These are phyloP conservation scores for Pseudogymnoascus sp. DNA, from an alignment of 2,329 filamentous ascomycete species.

Conservation along the genomic window DNA sequence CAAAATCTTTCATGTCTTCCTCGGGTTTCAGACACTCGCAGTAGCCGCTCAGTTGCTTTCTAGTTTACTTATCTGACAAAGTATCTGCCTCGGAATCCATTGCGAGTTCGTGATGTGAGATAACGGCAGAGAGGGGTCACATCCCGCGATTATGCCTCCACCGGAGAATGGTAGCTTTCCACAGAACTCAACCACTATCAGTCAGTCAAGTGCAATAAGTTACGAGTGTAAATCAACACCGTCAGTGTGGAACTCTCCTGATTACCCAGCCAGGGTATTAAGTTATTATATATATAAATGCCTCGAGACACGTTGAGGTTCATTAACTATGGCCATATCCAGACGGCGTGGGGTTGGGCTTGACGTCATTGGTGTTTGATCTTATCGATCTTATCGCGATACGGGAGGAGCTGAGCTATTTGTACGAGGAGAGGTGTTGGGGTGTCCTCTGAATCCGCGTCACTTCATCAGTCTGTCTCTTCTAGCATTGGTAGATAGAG, in stretches of 20 bases:
- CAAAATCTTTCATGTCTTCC: too few relatives aligned
- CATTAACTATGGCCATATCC: background rate
- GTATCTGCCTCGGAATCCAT: background rate
- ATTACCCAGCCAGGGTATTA: background rate
- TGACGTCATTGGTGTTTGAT: background rate
- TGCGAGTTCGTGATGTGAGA: background rate
- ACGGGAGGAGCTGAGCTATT: background rate
- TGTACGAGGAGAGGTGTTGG: background rate
- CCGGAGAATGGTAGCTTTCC: background rate
- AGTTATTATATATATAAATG: background rate
- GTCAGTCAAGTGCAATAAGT: background rate
- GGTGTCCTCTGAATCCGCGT: background rate
- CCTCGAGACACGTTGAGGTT: background rate
- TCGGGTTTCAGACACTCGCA: too few relatives aligned
- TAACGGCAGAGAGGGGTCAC: too few relatives aligned
- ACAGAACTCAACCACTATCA: background rate
- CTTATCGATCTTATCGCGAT: constrained; percentile 6
- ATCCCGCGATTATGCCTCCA: background rate
- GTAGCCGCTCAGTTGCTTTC: too few relatives aligned
- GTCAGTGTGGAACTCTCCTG: background rate
- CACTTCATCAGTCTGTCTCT: background rate
- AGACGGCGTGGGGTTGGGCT: background rate
- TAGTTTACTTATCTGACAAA: background rate
- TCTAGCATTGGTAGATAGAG: background rate
- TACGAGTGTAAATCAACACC: background rate